Evolutionary conservation across 1,284 basidiomycete genomes (phyloP).

Genomic region (Trichosporon sp.): DNA sequence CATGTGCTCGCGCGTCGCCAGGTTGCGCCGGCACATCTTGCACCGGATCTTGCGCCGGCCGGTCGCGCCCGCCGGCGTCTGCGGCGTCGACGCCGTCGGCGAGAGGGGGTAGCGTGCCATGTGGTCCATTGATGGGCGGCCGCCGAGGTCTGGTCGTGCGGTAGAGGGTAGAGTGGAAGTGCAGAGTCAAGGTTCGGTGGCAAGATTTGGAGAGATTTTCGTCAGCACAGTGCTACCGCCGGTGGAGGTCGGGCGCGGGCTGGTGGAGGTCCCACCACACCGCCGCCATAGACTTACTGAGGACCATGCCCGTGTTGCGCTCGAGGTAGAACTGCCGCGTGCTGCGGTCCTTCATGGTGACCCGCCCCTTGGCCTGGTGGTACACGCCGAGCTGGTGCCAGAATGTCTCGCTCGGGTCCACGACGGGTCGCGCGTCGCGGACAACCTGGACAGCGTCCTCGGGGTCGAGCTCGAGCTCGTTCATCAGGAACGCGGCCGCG

Average conservation of each 20-base stretch:
- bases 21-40: slow-evolving; percentile 83
- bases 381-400: slow-evolving; percentile 71
- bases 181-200: neutral
- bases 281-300: slow-evolving; percentile 56
- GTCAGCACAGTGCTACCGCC: neutral
- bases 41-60: slow-evolving; percentile 63
- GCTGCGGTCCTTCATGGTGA: slow-evolving; percentile 63
- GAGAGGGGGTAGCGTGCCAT: slow-evolving; percentile 68
- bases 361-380: slow-evolving; percentile 63
- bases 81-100: slow-evolving; percentile 60
- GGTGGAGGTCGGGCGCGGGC: neutral
- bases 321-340: slow-evolving; percentile 77
- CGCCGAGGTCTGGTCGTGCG: slow-evolving; percentile 58
- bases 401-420: slow-evolving; percentile 74
- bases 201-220: neutral
- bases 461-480: slow-evolving; percentile 60
- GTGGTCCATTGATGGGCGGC: slow-evolving; percentile 61
- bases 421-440: slow-evolving; percentile 59
- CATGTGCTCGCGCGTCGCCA: slow-evolving; percentile 86
- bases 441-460: slow-evolving; percentile 66
- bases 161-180: neutral
- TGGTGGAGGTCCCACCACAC: neutral
- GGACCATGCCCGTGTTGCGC: slow-evolving; percentile 64
- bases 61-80: slow-evolving; percentile 53
- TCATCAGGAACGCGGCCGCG: slow-evolving; percentile 79